These are phyloP conservation scores for Backusella parvicylindrica DNA, from an alignment of 192 early-diverging fungal species.

Conservation along the genomic window DNA sequence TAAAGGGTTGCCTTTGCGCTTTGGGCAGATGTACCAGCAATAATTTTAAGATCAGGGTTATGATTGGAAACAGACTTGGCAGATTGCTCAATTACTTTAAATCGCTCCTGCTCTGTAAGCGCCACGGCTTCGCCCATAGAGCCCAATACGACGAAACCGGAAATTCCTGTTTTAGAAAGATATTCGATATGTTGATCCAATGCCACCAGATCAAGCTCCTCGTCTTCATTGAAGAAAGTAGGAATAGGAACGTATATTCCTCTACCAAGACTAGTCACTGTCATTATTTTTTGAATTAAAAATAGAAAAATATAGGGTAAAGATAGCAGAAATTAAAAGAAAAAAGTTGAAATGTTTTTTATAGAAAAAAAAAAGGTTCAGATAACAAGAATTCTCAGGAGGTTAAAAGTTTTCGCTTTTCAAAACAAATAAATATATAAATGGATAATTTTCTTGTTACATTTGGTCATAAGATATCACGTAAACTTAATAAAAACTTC, in stretches of 20 bases:
- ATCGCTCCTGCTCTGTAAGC: slow-evolving; percentile 31
- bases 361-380: not conserved
- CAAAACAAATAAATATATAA: not conserved
- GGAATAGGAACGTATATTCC: slow-evolving; percentile 35
- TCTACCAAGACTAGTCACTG: slow-evolving; percentile 13
- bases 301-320: not conserved
- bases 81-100: slow-evolving; percentile 14
- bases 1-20: slow-evolving; percentile 29
- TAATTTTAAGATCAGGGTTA: slow-evolving; percentile 19
- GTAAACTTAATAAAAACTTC: not conserved
- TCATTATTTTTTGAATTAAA: not conserved
- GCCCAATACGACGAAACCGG: slow-evolving; percentile 31
- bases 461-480: not conserved
- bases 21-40: slow-evolving; percentile 27
- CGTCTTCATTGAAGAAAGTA: slow-evolving; percentile 35
- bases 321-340: not conserved
- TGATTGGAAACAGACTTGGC: slow-evolving; percentile 12
- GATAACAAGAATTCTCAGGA: not conserved
- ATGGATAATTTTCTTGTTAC: too few relatives aligned
- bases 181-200: slow-evolving; percentile 30
- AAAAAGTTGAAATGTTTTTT: not conserved
- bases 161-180: slow-evolving; percentile 27
- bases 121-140: slow-evolving; percentile 35
- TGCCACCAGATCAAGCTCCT: slow-evolving; percentile 33
- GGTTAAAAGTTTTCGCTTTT: not conserved